phyloP scores from a whole-genome alignment of 306 rosid genomes.

The Dryas alaskensis region DNA sequence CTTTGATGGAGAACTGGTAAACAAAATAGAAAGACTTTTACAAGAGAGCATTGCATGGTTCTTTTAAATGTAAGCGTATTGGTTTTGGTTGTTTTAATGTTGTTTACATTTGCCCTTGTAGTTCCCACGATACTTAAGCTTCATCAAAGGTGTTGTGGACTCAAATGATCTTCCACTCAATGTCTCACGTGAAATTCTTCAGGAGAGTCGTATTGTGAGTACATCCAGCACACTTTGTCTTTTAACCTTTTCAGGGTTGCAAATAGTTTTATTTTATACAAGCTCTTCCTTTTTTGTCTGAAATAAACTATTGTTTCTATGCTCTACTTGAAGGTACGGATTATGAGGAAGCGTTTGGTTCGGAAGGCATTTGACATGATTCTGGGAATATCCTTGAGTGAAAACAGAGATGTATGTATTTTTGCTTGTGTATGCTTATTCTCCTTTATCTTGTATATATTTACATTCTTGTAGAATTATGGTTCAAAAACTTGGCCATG shows the following conservation, averaged over 20 bases:
- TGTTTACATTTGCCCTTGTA: conserved; percentile 30
- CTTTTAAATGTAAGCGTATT: neutral
- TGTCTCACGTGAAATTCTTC: conserved; percentile 97
- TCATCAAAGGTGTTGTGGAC: conserved; percentile 94
- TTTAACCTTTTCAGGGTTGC: conserved; percentile 13
- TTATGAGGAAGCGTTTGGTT: conserved; percentile 91
- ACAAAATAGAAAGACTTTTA: neutral
- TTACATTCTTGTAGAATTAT: neutral
- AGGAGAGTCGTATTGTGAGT: conserved; percentile 94
- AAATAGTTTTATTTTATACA: conserved; percentile 12
- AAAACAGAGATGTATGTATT: conserved; percentile 65
- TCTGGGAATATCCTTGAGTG: conserved; percentile 92
- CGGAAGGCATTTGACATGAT: conserved; percentile 97
- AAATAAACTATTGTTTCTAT: conserved; percentile 2
- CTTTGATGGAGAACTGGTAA: conserved; percentile 98
- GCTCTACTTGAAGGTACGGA: conserved; percentile 70
- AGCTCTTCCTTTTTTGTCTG: no score
- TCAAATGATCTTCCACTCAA: conserved; percentile 97
- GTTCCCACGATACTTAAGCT: conserved; percentile 96
- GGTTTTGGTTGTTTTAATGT: conserved; percentile 14
- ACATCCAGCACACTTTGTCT: neutral
- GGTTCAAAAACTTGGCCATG: neutral
- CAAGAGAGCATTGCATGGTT: neutral
- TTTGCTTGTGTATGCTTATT: conserved; percentile 16
- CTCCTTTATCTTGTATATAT: neutral